Conservation (phyloP, 805 yeast species). For the Barnettozyma sucrosica region DNA sequence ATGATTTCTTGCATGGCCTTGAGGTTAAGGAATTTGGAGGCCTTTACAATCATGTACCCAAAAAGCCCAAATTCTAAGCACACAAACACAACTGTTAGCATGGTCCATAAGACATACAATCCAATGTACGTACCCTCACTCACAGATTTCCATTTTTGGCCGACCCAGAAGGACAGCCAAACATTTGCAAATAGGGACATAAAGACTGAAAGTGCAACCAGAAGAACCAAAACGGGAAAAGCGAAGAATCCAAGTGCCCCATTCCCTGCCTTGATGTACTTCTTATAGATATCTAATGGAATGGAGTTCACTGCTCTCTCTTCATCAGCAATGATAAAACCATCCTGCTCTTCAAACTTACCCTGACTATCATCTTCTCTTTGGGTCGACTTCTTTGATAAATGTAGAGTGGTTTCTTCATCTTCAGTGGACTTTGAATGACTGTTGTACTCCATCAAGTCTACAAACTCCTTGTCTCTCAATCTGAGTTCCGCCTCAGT, state of each 20-base stretch:
- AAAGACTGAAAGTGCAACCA: conserved; percentile 34
- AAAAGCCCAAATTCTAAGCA: conserved; percentile 30
- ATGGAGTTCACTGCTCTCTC: conserved; percentile 35
- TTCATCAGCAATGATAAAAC: conserved; percentile 25
- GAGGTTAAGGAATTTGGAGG: conserved; percentile 30
- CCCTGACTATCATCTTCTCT: neutral
- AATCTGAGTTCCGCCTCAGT: conserved; percentile 45
- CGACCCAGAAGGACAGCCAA: conserved; percentile 76
- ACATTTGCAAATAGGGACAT: conserved; percentile 58
- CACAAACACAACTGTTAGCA: conserved; percentile 39
- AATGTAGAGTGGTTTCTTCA: neutral
- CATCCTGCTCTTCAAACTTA: conserved; percentile 13
- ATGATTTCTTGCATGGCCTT: conserved; percentile 49
- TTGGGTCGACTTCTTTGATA: conserved; percentile 1
- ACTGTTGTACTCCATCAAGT: conserved; percentile 38
- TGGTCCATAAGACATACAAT: conserved; percentile 46
- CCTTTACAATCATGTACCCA: conserved; percentile 9
- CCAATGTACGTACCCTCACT: conserved; percentile 60
- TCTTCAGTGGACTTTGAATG: neutral
- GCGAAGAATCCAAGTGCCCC: conserved; percentile 32
- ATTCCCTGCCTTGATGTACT: conserved; percentile 34
- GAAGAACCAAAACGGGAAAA: conserved; percentile 18
- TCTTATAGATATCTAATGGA: conserved; percentile 28
- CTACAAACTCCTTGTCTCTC: conserved; percentile 40
- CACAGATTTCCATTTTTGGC: conserved; percentile 39